A percentile compares a stretch with the other conserved stretches of the same genome.
phyloP scores from a whole-genome alignment of 2,329 filamentous ascomycete genomes.

The Aspergillus eucalypticola region DNA sequence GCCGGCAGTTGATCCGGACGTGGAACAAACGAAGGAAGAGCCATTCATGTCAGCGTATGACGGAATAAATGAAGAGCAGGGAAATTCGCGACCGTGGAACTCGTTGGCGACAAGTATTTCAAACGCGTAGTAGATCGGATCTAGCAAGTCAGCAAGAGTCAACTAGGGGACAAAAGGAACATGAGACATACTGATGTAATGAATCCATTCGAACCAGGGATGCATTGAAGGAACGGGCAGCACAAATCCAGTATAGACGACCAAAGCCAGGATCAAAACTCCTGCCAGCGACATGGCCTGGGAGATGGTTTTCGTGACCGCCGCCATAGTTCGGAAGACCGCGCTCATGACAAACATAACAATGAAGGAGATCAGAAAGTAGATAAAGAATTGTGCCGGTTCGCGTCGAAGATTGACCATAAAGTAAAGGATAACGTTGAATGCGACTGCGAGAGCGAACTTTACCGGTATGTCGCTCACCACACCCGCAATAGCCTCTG shows the following conservation, averaged over 20 bases:
- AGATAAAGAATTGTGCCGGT: slow-evolving; percentile 78
- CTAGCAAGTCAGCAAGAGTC: neutral
- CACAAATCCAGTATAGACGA: slow-evolving; percentile 50
- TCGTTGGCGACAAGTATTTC: slow-evolving; percentile 83
- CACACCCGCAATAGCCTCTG: slow-evolving; percentile 9
- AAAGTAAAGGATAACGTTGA: slow-evolving; percentile 80
- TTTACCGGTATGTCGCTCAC: slow-evolving; percentile 66
- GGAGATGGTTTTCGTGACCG: slow-evolving; percentile 64
- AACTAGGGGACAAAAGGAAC: neutral
- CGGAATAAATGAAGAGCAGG: slow-evolving; percentile 50
- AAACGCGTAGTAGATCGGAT: slow-evolving; percentile 78
- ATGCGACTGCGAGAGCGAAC: slow-evolving; percentile 66
- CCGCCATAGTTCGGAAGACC: slow-evolving; percentile 76
- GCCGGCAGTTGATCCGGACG: slow-evolving; percentile 59
- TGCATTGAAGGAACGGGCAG: slow-evolving; percentile 61
- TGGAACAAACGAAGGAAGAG: slow-evolving; percentile 56
- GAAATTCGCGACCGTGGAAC: slow-evolving; percentile 66
- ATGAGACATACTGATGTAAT: slow-evolving; percentile 61
- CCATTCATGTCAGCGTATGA: slow-evolving; percentile 41
- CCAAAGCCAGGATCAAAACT: slow-evolving; percentile 40
- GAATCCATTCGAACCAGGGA: slow-evolving; percentile 76
- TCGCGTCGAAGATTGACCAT: slow-evolving; percentile 76
- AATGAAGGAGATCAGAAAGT: slow-evolving; percentile 71
- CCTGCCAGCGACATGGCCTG: slow-evolving; percentile 56
- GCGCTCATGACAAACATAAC: slow-evolving; percentile 76